Conservation (phyloP, 2,329 filamentous ascomycete species). For the Cordyceps pruinosa region DNA sequence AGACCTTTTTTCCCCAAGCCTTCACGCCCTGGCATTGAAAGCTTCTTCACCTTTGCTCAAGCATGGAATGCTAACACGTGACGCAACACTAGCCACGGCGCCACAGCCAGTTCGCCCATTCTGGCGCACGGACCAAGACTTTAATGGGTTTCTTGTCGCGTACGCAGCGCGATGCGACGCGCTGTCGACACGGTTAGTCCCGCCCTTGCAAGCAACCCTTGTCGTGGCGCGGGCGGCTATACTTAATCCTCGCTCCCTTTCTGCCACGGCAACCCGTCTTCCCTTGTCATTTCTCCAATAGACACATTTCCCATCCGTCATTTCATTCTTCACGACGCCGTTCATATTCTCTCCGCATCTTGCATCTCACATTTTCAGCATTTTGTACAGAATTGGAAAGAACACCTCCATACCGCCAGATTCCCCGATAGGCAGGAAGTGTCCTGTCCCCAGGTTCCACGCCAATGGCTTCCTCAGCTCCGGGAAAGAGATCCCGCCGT, state of each 20-base stretch:
- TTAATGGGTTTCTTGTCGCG: conserved; percentile 25
- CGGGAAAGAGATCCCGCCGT: conserved; percentile 20
- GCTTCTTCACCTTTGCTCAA: neutral
- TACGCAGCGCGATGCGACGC: conserved; percentile 25
- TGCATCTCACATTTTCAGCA: neutral
- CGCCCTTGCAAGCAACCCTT: conserved; percentile 10
- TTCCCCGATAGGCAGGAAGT: conserved; percentile 5
- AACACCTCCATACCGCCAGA: neutral
- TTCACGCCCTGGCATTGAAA: neutral
- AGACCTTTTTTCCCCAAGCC: neutral
- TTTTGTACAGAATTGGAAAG: neutral
- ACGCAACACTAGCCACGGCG: conserved; percentile 1
- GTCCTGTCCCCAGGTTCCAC: neutral
- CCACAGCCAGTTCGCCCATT: neutral
- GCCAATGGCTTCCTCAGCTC: conserved; percentile 18
- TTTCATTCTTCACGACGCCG: neutral
- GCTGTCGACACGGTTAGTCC: conserved; percentile 15
- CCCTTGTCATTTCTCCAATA: neutral
- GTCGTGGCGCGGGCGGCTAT: conserved; percentile 19
- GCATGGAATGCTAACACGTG: neutral
- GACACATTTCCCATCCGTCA: neutral
- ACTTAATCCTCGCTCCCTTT: conserved; percentile 2
- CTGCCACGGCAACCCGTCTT: conserved; percentile 2
- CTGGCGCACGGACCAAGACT: conserved; percentile 20
- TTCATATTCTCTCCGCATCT: neutral